phyloP scores from a whole-genome alignment of 2,329 filamentous ascomycete species.

The Diaporthe nobilis region DNA sequence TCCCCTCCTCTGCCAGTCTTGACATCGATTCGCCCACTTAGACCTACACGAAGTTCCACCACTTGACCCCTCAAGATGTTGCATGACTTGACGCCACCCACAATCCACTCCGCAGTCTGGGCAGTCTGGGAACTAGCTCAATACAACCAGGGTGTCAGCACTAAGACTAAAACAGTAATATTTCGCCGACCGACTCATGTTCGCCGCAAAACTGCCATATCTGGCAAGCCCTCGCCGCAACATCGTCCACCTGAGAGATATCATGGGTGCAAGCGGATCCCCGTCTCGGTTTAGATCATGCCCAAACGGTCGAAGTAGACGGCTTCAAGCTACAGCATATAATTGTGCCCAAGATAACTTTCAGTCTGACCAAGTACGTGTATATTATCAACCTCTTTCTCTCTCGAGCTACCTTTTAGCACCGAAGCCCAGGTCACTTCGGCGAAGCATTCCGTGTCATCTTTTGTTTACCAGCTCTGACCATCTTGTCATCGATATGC shows the following conservation, averaged over 20 bases:
- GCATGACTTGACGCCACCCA: not conserved
- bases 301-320: not conserved
- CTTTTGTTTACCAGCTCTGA: not conserved
- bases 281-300: not conserved
- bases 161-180: not conserved
- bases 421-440: not conserved
- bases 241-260: not conserved
- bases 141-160: not conserved
- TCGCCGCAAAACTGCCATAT: not conserved
- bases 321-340: not conserved
- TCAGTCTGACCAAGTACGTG: not conserved
- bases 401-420: not conserved
- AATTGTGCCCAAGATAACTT: no score
- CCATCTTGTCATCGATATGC: not conserved
- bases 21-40: not conserved
- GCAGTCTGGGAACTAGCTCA: no score
- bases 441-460: not conserved
- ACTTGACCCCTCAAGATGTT: not conserved
- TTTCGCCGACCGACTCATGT: not conserved
- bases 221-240: not conserved
- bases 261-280: not conserved
- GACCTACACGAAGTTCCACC: not conserved
- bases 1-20: not conserved
- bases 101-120: not conserved
- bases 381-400: not conserved